Evolutionary conservation across 1,139 yeast species (phyloP).

Genomic region (Blastobotrys persicus): DNA sequence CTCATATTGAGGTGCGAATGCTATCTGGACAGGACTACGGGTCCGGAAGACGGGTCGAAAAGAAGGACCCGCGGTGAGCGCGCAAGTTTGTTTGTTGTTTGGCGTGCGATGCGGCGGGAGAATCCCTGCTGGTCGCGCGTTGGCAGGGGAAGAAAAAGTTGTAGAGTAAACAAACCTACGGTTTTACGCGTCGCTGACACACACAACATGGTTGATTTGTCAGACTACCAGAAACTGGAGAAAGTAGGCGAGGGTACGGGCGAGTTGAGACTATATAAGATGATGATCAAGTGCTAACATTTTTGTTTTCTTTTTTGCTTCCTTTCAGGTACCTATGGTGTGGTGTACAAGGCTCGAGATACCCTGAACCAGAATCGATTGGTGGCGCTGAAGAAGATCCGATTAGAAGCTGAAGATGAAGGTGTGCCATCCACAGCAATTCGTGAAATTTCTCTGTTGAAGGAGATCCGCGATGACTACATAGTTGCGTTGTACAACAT

Average conservation of each 20-base stretch:
- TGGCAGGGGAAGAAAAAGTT: background rate
- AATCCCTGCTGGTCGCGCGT: background rate
- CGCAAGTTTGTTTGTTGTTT: conserved; percentile 6
- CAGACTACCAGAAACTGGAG: conserved; percentile 90
- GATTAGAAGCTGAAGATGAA: conserved; percentile 95
- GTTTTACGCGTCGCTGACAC: conserved; percentile 3
- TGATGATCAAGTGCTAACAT: background rate
- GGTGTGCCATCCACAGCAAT: conserved; percentile 99
- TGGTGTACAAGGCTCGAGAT: conserved; percentile 93
- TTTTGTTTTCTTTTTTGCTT: background rate
- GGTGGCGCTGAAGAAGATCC: conserved; percentile 91
- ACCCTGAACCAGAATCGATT: conserved; percentile 83
- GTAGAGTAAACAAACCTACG: background rate
- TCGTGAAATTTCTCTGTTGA: conserved; percentile 88
- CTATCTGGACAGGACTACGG: too few relatives aligned
- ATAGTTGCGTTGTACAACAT: conserved; percentile 90
- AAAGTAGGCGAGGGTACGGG: conserved; percentile 88
- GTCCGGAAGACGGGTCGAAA: too few relatives aligned
- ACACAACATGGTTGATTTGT: conserved; percentile 68
- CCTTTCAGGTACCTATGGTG: conserved; percentile 79
- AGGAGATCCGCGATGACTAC: conserved; percentile 90
- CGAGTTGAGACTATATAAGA: background rate
- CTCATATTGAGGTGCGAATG: too few relatives aligned
- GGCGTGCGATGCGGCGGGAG: conserved; percentile 3
- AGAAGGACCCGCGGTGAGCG: too few relatives aligned